Evolutionary conservation across 495 filamentous ascomycete species (phyloP).

Genomic region (Tuber umbilicatum): DNA sequence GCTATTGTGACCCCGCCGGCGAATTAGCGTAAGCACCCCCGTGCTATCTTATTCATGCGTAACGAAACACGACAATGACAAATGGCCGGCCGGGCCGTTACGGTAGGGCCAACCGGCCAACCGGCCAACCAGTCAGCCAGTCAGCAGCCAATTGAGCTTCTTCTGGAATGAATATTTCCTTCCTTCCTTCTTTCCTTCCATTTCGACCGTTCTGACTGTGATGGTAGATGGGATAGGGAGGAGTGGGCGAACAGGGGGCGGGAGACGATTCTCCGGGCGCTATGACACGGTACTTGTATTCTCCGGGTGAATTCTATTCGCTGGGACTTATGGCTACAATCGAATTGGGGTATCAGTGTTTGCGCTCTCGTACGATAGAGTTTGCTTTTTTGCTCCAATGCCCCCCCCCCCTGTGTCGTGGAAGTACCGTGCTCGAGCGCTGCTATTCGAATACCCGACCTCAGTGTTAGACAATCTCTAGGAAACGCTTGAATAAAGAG

Average conservation of each 20-base stretch:
- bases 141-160: neutral
- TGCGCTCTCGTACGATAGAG: neutral
- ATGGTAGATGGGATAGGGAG: neutral
- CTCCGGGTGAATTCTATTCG: neutral
- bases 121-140: neutral
- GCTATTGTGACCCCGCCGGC: no score
- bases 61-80: neutral
- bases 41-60: neutral
- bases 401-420: neutral
- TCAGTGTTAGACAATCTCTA: neutral
- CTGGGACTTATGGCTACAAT: neutral
- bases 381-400: neutral
- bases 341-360: neutral
- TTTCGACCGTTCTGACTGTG: neutral
- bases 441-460: no score
- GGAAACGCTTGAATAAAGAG: neutral
- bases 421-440: neutral
- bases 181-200: neutral
- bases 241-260: neutral
- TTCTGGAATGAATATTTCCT: neutral
- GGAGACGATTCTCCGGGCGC: neutral
- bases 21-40: neutral
- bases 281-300: neutral
- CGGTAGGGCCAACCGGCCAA: neutral
- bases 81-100: neutral